Conservation (phyloP, 2,329 filamentous ascomycete genomes). For the Colletotrichum gloeosporioides region DNA sequence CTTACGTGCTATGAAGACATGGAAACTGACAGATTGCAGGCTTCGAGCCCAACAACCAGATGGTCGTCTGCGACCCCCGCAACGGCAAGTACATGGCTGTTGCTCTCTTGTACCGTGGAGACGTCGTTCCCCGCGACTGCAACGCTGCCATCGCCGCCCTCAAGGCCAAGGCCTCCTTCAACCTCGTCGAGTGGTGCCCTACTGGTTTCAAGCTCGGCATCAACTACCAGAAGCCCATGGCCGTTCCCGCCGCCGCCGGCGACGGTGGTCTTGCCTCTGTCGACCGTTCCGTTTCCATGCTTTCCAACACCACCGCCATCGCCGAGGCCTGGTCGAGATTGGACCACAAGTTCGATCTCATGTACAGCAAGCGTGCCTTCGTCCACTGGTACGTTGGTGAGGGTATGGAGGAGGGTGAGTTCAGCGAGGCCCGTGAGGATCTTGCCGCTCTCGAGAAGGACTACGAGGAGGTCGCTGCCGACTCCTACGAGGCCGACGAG, state of each 20-base stretch:
- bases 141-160: constrained; percentile 69
- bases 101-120: constrained; percentile 73
- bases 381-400: constrained; percentile 86
- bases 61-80: constrained; percentile 77
- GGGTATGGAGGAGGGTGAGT: constrained; percentile 92
- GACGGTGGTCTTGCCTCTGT: constrained; percentile 67
- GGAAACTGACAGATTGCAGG: constrained; percentile 47
- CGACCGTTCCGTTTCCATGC: constrained; percentile 71
- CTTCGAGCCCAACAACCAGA: constrained; percentile 81
- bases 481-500: constrained; percentile 70
- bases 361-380: constrained; percentile 80
- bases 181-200: constrained; percentile 78
- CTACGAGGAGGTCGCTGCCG: constrained; percentile 83
- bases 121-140: constrained; percentile 74
- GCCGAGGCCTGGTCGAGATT: constrained; percentile 76
- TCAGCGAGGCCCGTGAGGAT: constrained; percentile 86
- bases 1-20: neutral
- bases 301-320: constrained; percentile 78
- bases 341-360: constrained; percentile 78
- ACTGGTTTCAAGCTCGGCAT: constrained; percentile 79
- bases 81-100: constrained; percentile 82
- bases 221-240: constrained; percentile 73
- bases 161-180: constrained; percentile 76
- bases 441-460: constrained; percentile 85
- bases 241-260: constrained; percentile 57